Conservation (phyloP, 371 early-diverging fungal genomes). For the Mucor saturninus region DNA sequence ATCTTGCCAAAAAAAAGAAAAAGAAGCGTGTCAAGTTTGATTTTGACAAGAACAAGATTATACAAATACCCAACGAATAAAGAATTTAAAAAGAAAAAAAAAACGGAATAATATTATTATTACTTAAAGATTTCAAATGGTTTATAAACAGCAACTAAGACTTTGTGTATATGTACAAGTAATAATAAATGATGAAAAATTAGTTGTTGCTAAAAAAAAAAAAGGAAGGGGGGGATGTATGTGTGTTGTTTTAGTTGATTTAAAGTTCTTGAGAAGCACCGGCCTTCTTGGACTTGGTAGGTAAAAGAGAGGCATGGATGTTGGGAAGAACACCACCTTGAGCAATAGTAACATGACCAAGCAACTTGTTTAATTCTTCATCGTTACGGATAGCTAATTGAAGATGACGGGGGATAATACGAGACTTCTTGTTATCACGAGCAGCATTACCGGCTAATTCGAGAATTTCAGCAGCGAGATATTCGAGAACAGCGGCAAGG, state of each 20-base stretch:
- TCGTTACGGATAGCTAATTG: slow-evolving; percentile 95
- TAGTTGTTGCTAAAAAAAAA: neutral
- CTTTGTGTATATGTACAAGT: slow-evolving; percentile 4
- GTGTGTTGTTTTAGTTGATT: slow-evolving; percentile 12
- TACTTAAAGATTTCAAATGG: neutral
- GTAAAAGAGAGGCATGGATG: slow-evolving; percentile 77
- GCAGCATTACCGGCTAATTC: slow-evolving; percentile 97
- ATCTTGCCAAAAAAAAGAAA: slow-evolving; percentile 3
- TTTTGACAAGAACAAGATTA: slow-evolving; percentile 38
- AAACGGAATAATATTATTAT: neutral
- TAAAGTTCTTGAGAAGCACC: slow-evolving; percentile 61
- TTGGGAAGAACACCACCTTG: slow-evolving; percentile 91
- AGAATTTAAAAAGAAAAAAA: neutral
- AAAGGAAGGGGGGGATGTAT: slow-evolving; percentile 1
- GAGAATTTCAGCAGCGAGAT: slow-evolving; percentile 96
- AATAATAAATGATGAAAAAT: neutral
- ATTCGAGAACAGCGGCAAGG: slow-evolving; percentile 95
- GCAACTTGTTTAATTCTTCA: slow-evolving; percentile 95
- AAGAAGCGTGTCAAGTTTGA: slow-evolving; percentile 46
- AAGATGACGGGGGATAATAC: slow-evolving; percentile 91
- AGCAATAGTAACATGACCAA: slow-evolving; percentile 88
- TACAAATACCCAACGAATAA: slow-evolving; percentile 27
- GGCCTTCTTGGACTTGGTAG: slow-evolving; percentile 76
- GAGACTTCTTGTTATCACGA: slow-evolving; percentile 95
- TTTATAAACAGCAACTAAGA: neutral